Evolutionary conservation across 2,329 filamentous ascomycete genomes (phyloP).

Genomic region (Clarireedia monteithiana): DNA sequence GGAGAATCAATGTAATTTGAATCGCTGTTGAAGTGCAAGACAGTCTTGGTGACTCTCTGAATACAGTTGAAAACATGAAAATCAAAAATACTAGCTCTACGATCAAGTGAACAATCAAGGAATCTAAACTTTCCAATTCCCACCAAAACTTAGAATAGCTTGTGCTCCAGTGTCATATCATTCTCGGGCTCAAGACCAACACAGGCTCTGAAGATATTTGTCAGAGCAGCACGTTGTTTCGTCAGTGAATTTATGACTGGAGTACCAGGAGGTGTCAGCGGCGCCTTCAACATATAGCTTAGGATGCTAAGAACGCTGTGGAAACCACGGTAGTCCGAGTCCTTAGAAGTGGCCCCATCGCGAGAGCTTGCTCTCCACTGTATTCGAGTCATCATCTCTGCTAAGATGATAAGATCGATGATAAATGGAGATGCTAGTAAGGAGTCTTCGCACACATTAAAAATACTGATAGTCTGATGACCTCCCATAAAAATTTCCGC

Average conservation of each 20-base stretch:
- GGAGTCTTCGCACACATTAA: conserved; percentile 99
- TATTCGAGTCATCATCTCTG: conserved; percentile 98
- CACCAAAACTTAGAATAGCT: conserved; percentile 61
- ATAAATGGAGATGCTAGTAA: conserved; percentile 92
- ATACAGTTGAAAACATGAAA: too few relatives aligned
- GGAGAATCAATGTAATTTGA: too few relatives aligned
- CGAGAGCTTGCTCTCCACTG: conserved; percentile 67
- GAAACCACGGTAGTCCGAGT: conserved; percentile 88
- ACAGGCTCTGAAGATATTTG: conserved; percentile 98
- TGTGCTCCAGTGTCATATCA: conserved; percentile 99
- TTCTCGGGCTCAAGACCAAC: conserved; percentile 94
- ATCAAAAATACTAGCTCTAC: too few relatives aligned
- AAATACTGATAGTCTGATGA: conserved; percentile 95
- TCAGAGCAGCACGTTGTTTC: conserved; percentile 90
- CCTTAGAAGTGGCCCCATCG: conserved; percentile 45
- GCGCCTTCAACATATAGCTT: conserved; percentile 98
- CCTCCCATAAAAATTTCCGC: conserved; percentile 98
- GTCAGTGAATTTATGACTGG: conserved; percentile 91
- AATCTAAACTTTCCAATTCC: too few relatives aligned
- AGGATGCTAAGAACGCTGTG: conserved; percentile 94
- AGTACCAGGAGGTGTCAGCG: conserved; percentile 86
- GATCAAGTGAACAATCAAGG: too few relatives aligned
- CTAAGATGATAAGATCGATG: conserved; percentile 86
- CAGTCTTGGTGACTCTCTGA: too few relatives aligned
- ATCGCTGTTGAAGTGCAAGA: too few relatives aligned